Base-by-base conservation (phyloP, 2,329 filamentous ascomycete species). In the Fusarium oxysporum region DNA sequence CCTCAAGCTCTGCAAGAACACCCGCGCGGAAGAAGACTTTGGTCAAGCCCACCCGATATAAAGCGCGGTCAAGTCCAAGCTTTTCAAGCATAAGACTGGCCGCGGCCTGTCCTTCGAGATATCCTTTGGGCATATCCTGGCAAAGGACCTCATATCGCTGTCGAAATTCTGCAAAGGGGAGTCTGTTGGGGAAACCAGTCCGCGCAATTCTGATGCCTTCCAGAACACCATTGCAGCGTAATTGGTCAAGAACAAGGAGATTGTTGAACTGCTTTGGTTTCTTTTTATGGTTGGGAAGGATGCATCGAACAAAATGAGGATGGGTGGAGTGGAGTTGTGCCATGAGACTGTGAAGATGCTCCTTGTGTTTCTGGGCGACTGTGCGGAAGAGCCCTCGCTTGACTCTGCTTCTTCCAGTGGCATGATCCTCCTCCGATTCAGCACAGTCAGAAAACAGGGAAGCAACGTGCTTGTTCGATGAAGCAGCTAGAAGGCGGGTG, bases 141-240 rank as follows among this genome's bases (percentile, higher is more conserved):
- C 96, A 98, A 11, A 99, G 89, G 11, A 99, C 96, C 80, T 98
- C 96, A 81, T 99, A 99, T 71, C 96, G 92, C 78, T 97, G 94
- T 60, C 96, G 91, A 83, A 99, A 99, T 79, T 99, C 97, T 6
- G 93, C 89, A 80, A 99, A 99, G 1, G 93, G 89, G 37, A 99
- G 87, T 75, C 96, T 89, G 80, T 99, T 99, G 56, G 96, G 96
- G 81, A 99, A 99, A 30, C 96, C 96, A 9, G 97, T 99, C 50
- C 96, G 91, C 30, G 96, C 96, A 81, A 99, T 99, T 69, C 96
- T 91, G 78, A 99, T 99, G 70, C 96, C 96, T 83, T 99, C 96
- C n/a, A 99, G 87, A 6, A 99, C 96, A 92, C 96, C 96, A 80
- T 99, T 99, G 84, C 96, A 99, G 58, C 96, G 91, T n/a, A 99